Evolutionary conservation across 495 filamentous ascomycete species (phyloP).

Genomic region (Penicillium lagena): DNA sequence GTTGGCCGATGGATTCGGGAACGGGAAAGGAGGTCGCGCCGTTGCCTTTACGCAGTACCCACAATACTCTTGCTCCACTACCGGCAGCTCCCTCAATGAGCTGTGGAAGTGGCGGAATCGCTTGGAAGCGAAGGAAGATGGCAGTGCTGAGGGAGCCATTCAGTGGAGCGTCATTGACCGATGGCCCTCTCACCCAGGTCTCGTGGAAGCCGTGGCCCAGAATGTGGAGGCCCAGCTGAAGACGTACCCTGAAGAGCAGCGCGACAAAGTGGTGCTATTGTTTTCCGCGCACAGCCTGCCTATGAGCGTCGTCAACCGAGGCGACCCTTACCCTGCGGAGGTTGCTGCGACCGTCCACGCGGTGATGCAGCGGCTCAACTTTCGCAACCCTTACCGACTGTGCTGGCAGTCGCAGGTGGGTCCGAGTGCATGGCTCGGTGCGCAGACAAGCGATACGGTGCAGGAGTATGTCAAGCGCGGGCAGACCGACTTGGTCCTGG

Average conservation of each 20-base stretch:
- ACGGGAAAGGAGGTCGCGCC: slow-evolving; percentile 78
- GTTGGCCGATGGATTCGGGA: slow-evolving; percentile 81
- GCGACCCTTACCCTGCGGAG: slow-evolving; percentile 93
- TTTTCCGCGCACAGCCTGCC: slow-evolving; percentile 96
- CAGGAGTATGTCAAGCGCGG: slow-evolving; percentile 84
- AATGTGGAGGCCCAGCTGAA: slow-evolving; percentile 80
- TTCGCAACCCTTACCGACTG: slow-evolving; percentile 83
- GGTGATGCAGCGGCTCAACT: slow-evolving; percentile 83
- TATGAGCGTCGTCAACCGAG: slow-evolving; percentile 93
- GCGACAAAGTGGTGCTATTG: slow-evolving; percentile 74
- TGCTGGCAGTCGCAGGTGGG: slow-evolving; percentile 99
- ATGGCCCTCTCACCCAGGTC: slow-evolving; percentile 86
- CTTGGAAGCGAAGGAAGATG: slow-evolving; percentile 59
- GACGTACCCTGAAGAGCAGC: slow-evolving; percentile 73
- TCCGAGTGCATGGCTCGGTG: slow-evolving; percentile 89
- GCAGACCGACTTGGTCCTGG: slow-evolving; percentile 82
- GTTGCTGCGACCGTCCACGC: slow-evolving; percentile 96
- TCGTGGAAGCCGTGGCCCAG: slow-evolving; percentile 84
- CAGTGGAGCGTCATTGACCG: slow-evolving; percentile 97
- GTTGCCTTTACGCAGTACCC: slow-evolving; percentile 99
- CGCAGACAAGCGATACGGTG: slow-evolving; percentile 85
- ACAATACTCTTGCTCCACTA: slow-evolving; percentile 98
- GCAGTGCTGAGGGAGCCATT: slow-evolving; percentile 59
- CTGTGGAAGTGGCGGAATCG: slow-evolving; percentile 93
- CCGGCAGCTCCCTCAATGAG: slow-evolving; percentile 92